phyloP scores from a whole-genome alignment of 2,329 filamentous ascomycete species.

The Penicillium verrucosum region DNA sequence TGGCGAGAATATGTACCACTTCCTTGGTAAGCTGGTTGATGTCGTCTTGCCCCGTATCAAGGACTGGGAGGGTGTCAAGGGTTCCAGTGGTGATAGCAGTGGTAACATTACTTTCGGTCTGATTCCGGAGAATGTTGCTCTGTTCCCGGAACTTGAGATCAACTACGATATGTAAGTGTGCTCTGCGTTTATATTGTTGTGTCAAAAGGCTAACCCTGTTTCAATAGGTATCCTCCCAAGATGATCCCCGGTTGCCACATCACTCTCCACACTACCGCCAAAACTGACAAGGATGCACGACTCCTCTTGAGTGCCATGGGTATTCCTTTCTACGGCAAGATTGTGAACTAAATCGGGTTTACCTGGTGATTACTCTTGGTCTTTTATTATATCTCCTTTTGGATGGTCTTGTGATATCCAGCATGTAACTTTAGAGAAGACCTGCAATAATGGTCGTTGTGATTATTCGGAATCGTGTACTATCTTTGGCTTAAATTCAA shows the following conservation, averaged over 20 bases:
- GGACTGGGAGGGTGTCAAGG: slow-evolving; percentile 82
- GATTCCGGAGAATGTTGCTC: slow-evolving; percentile 67
- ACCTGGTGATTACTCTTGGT: background rate
- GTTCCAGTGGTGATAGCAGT: slow-evolving; percentile 75
- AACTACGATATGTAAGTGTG: slow-evolving; percentile 81
- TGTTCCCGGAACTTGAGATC: slow-evolving; percentile 91
- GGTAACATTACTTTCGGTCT: slow-evolving; percentile 87
- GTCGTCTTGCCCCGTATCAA: slow-evolving; percentile 93
- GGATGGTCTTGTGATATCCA: slow-evolving; percentile 15
- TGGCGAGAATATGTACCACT: slow-evolving; percentile 82
- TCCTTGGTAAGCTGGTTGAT: slow-evolving; percentile 84
- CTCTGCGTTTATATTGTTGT: background rate
- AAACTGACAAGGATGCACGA: slow-evolving; percentile 78
- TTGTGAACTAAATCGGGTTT: slow-evolving; percentile 47
- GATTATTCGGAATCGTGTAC: slow-evolving; percentile 23
- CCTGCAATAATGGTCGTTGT: slow-evolving; percentile 24
- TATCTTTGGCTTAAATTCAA: slow-evolving; percentile 19
- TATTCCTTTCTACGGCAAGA: slow-evolving; percentile 78
- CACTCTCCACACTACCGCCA: slow-evolving; percentile 78
- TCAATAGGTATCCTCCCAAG: slow-evolving; percentile 57
- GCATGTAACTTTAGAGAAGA: slow-evolving; percentile 29
- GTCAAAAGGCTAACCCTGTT: slow-evolving; percentile 2
- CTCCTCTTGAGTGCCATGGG: slow-evolving; percentile 70
- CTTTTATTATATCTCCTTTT: slow-evolving; percentile 10
- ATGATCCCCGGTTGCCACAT: slow-evolving; percentile 86